Percentiles rank a stretch among this genome's conserved stretches.
Evolutionary conservation across 31 red algal species (phyloP).

Genomic region (Asparagopsis taxiformis): DNA sequence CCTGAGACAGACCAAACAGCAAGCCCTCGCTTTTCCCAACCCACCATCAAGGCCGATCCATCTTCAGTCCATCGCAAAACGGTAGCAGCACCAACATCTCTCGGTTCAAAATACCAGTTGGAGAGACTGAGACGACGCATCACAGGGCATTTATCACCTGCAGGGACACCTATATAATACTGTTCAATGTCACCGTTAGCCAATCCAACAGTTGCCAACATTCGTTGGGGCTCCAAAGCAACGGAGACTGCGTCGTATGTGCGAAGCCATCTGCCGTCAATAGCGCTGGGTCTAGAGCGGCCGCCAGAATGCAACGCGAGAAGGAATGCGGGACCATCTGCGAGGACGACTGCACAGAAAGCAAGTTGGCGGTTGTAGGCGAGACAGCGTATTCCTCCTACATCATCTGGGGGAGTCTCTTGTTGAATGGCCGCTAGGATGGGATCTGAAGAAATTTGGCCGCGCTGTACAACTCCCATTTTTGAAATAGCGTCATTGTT

Average conservation of each 20-base stretch:
- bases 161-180: slow-evolving; percentile 74
- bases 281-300: slow-evolving; percentile 35
- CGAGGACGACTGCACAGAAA: slow-evolving; percentile 61
- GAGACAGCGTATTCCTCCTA: slow-evolving; percentile 39
- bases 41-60: slow-evolving; percentile 80
- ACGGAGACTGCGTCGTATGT: slow-evolving; percentile 44
- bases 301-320: slow-evolving; percentile 51
- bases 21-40: slow-evolving; percentile 82
- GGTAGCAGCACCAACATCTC: slow-evolving; percentile 59
- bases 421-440: slow-evolving; percentile 26
- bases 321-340: slow-evolving; percentile 51
- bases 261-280: slow-evolving; percentile 74
- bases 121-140: slow-evolving; percentile 57
- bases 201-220: slow-evolving; percentile 80
- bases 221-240: slow-evolving; percentile 76
- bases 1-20: slow-evolving; percentile 90
- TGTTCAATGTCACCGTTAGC: slow-evolving; percentile 83
- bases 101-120: slow-evolving; percentile 81
- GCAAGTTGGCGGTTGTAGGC: slow-evolving; percentile 50
- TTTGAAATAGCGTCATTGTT: slow-evolving; percentile 40
- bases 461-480: slow-evolving; percentile 39
- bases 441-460: not conserved
- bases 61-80: slow-evolving; percentile 84
- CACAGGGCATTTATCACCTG: slow-evolving; percentile 69
- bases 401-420: slow-evolving; percentile 27